Base-by-base conservation (phyloP, 768 basidiomycete genomes). In the Guyanaporus albipodus region DNA sequence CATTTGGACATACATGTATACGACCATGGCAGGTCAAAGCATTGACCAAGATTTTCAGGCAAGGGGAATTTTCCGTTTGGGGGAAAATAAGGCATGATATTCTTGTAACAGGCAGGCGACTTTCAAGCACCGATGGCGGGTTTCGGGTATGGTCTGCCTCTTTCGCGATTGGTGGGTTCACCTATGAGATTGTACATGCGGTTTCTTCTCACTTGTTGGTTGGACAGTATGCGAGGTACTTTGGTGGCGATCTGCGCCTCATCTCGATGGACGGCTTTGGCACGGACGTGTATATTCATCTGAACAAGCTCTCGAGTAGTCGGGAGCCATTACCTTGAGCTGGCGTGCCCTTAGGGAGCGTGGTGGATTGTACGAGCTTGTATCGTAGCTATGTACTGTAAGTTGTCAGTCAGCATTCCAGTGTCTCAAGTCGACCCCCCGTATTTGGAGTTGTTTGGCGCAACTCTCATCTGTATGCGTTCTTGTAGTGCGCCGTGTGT, bases 1-100 rank as follows among this genome's bases (percentile, higher is more conserved):
- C 37, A 95, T 99, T 43, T 99, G 96, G 96, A 99, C 95, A 48
- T 98, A 93, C 66, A 95, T 96, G 91, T 91, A 91, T 57, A 91
- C 90, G 41, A 91, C 85, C 11, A 87, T 89, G 88, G 71, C 72
- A 37, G 74, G 77, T 11, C 78, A 84, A 66, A 77, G 75, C 14
- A 77, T 89, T 37, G 86, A 84, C 53, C 80, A 84, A 66, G 80
- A 90, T 52, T 88, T 92, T 56, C 79, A 64, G 44, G 60, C 55
- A 18, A 55, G 35, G 31, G 9, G 2, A 7, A 10, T 39, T n/a
- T 7, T 26, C 2, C 8, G 11, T 5, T 18, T 3, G 5, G 9
- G 23, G 18, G 34, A 10, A 24, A 22, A 9, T 21, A 10, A 24
- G 7, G 8, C 9, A n/a, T 50, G 15, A 58, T 37, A 9, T 31